A percentile compares a stretch with the other conserved stretches of the same genome.
Conservation (phyloP, 2,329 filamentous ascomycete species). For the Exophiala calicioides region DNA sequence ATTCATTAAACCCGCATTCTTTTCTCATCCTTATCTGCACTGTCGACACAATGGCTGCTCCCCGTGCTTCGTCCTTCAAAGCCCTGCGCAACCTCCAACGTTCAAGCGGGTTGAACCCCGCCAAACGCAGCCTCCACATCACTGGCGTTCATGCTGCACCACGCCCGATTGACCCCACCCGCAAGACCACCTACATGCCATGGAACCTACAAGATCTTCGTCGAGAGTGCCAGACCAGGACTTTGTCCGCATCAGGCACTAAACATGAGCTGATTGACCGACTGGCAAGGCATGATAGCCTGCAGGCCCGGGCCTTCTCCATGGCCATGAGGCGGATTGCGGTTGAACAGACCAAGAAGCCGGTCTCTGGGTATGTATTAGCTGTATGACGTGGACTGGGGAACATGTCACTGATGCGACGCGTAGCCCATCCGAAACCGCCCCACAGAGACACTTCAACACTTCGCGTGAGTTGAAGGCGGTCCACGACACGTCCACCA, state of each 20-base stretch:
- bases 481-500: constrained; percentile 59
- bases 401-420: constrained; percentile 10
- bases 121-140: constrained; percentile 58
- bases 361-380: constrained; percentile 40
- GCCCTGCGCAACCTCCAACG: constrained; percentile 44
- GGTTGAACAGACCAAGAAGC: constrained; percentile 35
- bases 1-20: constrained; percentile 24
- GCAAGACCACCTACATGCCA: constrained; percentile 55
- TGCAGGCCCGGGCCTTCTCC: constrained; percentile 56
- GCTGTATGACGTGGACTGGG: no score
- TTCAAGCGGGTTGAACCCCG: constrained; percentile 36
- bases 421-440: constrained; percentile 28
- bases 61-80: constrained; percentile 47
- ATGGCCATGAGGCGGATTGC: constrained; percentile 55
- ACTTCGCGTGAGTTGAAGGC: constrained; percentile 59
- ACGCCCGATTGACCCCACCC: constrained; percentile 51
- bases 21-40: neutral
- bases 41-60: constrained; percentile 46
- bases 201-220: constrained; percentile 54
- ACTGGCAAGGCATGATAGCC: constrained; percentile 55
- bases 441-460: constrained; percentile 59
- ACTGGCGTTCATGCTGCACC: constrained; percentile 60
- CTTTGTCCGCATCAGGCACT: constrained; percentile 48
- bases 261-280: constrained; percentile 57
- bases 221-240: constrained; percentile 53